Evolutionary conservation across 129 eudicot species (phyloP), one percentile per base, ranked within the genome.

Genomic region (Deinandra increscens): DNA sequence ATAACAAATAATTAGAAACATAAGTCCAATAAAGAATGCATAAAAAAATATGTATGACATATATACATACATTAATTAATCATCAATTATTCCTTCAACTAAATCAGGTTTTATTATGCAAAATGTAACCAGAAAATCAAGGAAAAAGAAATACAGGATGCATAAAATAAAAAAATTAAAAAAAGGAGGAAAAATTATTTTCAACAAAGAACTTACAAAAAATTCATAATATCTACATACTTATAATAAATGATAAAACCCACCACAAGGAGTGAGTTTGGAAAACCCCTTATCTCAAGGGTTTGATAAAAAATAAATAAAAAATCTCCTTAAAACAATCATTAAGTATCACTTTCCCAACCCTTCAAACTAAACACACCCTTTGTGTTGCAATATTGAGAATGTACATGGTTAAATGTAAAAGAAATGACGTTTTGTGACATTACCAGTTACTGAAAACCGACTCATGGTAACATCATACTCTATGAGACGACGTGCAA

Each of bases 401-500:
- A 51, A 51, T 19, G 7, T 51, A 51, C 7, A 61, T 13, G 12
- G 46, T 19, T 46, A 72, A 10, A 61, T 41, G 56, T 37, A 45
- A 19, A 15, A 39, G 59, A 65, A 39, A 55, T n/a, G 69, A 54
- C 64, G 45, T 58, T 15, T 29, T 41, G 74, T 59, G 41, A 75
- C 51, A 49, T 79, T 82, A 91, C 96, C 98, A 46, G 73, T 71
- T 50, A 77, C 68, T 48, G 58, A 23, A 53, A 82, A 74, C 50
- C 64, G 83, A 19, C 53, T 75, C 87, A 73, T 80, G 17, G 76
- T 68, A 56, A 61, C 72, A n/a, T 91, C 96, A 77, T 70, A 84
- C 68, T 88, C 94, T 20, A 91, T 77, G 56, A 91, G 87, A 67
- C 72, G 78, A 34, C 96, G 91, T 23, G 90, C 86, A 78, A 91